Conservation (phyloP, 2,329 filamentous ascomycete genomes). For the Alternaria solani region DNA sequence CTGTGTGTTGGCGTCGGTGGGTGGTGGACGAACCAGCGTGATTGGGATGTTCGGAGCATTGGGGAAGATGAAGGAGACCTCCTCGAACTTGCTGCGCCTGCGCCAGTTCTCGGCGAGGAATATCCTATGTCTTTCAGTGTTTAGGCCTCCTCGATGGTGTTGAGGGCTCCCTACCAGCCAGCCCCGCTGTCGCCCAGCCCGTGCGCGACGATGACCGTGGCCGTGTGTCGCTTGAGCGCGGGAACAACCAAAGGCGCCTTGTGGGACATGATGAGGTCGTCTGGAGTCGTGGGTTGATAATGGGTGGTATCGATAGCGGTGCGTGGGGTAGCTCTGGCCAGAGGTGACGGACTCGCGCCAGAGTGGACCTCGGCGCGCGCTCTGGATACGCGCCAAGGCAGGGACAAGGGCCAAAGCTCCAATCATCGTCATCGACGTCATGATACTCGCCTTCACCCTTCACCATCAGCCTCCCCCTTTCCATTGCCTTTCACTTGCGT, state of each 20-base stretch:
- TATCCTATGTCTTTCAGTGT: conserved; percentile 59
- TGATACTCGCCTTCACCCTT: conserved; percentile 27
- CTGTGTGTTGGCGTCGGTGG: not conserved
- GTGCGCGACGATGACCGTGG: conserved; percentile 93
- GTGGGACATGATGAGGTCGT: conserved; percentile 36
- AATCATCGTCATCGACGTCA: conserved; percentile 46
- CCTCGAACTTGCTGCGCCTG: conserved; percentile 77
- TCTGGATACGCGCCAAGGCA: conserved; percentile 32
- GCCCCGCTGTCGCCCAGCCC: conserved; percentile 83
- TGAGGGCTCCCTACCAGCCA: conserved; percentile 68
- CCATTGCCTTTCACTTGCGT: conserved; percentile 11
- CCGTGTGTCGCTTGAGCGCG: conserved; percentile 83
- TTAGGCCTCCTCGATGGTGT: not conserved
- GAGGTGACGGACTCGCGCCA: conserved; percentile 10
- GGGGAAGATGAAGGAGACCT: conserved; percentile 94
- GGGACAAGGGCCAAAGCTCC: conserved; percentile 38
- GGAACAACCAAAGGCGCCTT: conserved; percentile 73
- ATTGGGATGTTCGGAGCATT: conserved; percentile 89
- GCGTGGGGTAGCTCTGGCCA: conserved; percentile 24
- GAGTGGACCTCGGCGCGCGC: conserved; percentile 28
- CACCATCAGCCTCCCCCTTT: conserved; percentile 8
- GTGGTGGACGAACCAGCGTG: conserved; percentile 68
- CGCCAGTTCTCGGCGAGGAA: conserved; percentile 88
- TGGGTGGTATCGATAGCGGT: conserved; percentile 8
- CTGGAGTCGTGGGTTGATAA: conserved; percentile 2